These are phyloP conservation scores for Entomortierella beljakovae DNA, from an alignment of 192 early-diverging fungal species.

Conservation along the genomic window DNA sequence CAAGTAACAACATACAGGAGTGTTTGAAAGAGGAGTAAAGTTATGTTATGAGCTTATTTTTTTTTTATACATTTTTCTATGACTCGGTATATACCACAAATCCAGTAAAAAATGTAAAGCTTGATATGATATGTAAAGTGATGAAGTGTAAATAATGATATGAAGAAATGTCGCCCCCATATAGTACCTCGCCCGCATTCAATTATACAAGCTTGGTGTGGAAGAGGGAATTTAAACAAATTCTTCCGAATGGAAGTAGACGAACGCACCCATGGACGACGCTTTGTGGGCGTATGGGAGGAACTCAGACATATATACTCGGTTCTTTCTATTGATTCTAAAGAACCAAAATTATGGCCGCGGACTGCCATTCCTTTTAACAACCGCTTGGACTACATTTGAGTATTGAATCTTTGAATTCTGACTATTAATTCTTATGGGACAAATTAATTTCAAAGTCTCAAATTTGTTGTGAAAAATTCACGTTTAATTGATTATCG, in stretches of 20 bases:
- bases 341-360: background rate
- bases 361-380: slow-evolving; percentile 7
- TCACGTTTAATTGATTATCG: too few relatives aligned
- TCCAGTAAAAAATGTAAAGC: too few relatives aligned
- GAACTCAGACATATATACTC: slow-evolving; percentile 48
- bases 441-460: too few relatives aligned
- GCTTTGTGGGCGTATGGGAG: slow-evolving; percentile 41
- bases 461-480: too few relatives aligned
- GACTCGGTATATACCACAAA: too few relatives aligned
- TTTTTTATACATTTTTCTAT: too few relatives aligned
- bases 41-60: too few relatives aligned
- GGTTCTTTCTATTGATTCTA: slow-evolving; percentile 33
- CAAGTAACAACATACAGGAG: too few relatives aligned
- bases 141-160: background rate
- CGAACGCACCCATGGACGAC: slow-evolving; percentile 36
- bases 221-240: slow-evolving; percentile 28
- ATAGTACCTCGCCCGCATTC: slow-evolving; percentile 38
- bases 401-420: too few relatives aligned
- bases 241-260: slow-evolving; percentile 53
- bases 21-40: too few relatives aligned
- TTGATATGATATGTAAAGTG: background rate
- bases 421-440: too few relatives aligned
- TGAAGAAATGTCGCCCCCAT: slow-evolving; percentile 22
- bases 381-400: too few relatives aligned
- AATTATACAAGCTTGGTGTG: slow-evolving; percentile 29